Evolutionary conservation across 139 green algal genomes (phyloP).

Genomic region (Chlorella sp.): DNA sequence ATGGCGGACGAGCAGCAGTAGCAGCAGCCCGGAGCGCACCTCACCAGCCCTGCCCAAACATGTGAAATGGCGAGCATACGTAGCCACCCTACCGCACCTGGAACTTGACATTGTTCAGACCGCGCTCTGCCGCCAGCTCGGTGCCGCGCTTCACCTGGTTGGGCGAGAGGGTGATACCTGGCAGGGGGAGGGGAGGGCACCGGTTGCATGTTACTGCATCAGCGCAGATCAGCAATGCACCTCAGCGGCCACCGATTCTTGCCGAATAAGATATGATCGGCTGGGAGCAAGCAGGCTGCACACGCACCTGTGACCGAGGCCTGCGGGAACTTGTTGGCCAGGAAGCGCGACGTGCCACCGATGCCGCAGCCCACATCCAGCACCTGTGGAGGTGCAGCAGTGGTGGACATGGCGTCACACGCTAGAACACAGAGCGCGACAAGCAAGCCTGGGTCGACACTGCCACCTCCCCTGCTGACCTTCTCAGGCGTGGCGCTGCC

Average conservation of each 20-base stretch:
- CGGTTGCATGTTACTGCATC: neutral
- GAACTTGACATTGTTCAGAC: conserved; percentile 82
- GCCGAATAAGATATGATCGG: neutral
- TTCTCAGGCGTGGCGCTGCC: conserved; percentile 34
- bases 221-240: neutral
- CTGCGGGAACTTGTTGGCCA: conserved; percentile 82
- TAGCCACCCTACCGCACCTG: conserved; percentile 6
- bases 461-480: too few species aligned
- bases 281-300: too few species aligned
- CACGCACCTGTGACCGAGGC: conserved; percentile 73
- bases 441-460: too few species aligned
- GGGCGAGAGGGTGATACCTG: conserved; percentile 92
- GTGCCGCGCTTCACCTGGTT: conserved; percentile 88
- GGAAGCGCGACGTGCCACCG: conserved; percentile 86
- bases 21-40: too few species aligned
- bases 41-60: too few species aligned
- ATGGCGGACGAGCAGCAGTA: too few species aligned
- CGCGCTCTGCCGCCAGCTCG: conserved; percentile 82
- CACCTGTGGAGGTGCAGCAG: conserved; percentile 50
- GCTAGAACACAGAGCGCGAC: too few species aligned
- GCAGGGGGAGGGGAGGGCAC: neutral
- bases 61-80: too few species aligned
- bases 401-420: too few species aligned
- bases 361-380: conserved; percentile 97
- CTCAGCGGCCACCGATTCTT: neutral